phyloP scores from a whole-genome alignment of 176 grass and related monocot genomes.

The Lolium multiflorum region DNA sequence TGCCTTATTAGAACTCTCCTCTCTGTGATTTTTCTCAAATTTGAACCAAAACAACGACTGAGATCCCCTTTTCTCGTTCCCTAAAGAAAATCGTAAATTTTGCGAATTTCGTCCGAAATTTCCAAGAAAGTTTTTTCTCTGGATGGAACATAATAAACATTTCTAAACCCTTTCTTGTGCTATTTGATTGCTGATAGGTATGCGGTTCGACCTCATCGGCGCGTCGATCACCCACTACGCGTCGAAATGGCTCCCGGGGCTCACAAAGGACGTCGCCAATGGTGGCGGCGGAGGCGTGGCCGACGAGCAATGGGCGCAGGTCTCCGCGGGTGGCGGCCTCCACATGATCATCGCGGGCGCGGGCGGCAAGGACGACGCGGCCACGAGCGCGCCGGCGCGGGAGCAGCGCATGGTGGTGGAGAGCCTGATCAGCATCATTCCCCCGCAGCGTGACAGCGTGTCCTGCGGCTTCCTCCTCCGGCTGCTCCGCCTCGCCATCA shows the following conservation, averaged over 20 bases:
- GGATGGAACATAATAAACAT: too few species aligned
- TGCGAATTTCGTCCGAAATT: too few species aligned
- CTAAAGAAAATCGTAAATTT: too few species aligned
- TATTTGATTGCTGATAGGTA: constrained; percentile 34
- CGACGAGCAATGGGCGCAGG: constrained; percentile 51
- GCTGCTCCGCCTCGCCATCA: constrained; percentile 77
- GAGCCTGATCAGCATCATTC: constrained; percentile 97
- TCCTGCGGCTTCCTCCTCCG: constrained; percentile 91
- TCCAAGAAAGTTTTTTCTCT: too few species aligned
- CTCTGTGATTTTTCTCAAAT: too few species aligned
- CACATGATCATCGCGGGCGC: constrained; percentile 79
- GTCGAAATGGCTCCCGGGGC: constrained; percentile 86
- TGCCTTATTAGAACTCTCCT: too few species aligned
- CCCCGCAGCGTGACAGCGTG: constrained; percentile 86
- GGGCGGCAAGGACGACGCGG: constrained; percentile 64
- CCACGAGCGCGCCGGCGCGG: constrained; percentile 49
- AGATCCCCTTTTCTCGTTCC: too few species aligned
- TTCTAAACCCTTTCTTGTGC: not conserved
- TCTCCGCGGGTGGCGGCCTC: constrained; percentile 49
- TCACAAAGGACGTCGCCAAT: constrained; percentile 55
- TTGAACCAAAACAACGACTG: too few species aligned
- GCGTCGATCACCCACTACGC: constrained; percentile 89
- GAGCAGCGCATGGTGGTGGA: constrained; percentile 99
- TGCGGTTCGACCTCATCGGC: constrained; percentile 90
- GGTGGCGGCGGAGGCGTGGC: constrained; percentile 30